These are phyloP conservation scores for Nemania sp. DNA, from an alignment of 2,329 filamentous ascomycete genomes.

Conservation along the genomic window DNA sequence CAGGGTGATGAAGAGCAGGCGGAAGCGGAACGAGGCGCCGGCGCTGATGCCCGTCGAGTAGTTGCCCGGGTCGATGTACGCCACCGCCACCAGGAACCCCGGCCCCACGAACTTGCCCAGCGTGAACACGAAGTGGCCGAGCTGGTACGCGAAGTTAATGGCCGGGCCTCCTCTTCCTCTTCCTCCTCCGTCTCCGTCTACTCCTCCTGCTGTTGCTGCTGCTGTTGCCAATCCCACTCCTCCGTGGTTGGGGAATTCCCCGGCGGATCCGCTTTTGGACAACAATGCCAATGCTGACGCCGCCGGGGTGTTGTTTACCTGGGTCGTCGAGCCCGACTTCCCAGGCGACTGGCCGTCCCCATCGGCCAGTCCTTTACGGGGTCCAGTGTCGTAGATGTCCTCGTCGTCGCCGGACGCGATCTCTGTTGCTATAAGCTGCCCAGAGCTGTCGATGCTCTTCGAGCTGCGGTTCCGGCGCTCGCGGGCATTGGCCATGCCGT, in stretches of 20 bases:
- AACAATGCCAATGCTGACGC: background rate
- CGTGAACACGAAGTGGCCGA: constrained; percentile 45
- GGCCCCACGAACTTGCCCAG: constrained; percentile 65
- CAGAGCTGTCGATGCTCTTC: constrained; percentile 35
- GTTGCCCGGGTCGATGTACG: constrained; percentile 67
- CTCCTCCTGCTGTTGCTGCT: too few species aligned
- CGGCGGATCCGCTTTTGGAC: background rate
- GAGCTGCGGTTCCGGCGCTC: constrained; percentile 32
- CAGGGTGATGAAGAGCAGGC: constrained; percentile 68
- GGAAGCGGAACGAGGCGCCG: constrained; percentile 67
- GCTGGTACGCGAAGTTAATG: constrained; percentile 21
- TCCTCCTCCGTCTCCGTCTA: too few species aligned
- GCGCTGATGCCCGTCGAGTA: constrained; percentile 72
- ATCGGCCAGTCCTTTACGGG: constrained; percentile 27
- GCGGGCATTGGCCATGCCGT: constrained; percentile 53
- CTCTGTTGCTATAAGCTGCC: constrained; percentile 32
- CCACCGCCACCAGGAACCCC: constrained; percentile 66
- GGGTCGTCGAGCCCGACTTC: constrained; percentile 14
- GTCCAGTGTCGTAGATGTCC: constrained; percentile 15
- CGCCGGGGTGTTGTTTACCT: constrained; percentile 20
- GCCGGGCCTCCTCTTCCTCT: too few species aligned
- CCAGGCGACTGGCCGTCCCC: constrained; percentile 32
- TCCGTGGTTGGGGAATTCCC: constrained; percentile 7
- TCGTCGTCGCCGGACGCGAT: constrained; percentile 25
- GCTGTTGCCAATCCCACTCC: too few species aligned